A percentile compares a stretch with the other conserved stretches of the same genome.
phyloP scores from a whole-genome alignment of 129 eudicot species.

The Artemisia tridentata region DNA sequence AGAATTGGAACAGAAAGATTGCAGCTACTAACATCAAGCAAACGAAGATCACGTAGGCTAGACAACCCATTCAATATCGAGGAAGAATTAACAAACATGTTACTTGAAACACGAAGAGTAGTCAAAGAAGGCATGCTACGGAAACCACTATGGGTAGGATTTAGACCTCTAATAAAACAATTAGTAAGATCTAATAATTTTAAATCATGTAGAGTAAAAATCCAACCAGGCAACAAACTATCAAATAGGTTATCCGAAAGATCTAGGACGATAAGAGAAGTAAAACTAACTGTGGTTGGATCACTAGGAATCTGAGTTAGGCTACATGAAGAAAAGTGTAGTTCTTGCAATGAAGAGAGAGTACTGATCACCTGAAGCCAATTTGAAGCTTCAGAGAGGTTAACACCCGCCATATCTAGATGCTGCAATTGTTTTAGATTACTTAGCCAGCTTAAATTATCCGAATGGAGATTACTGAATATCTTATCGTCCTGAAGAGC shows the following conservation, averaged over 20 bases:
- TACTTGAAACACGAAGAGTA: slow-evolving; percentile 2
- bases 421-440: slow-evolving; percentile 9
- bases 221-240: slow-evolving; percentile 11
- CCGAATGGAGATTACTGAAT: neutral
- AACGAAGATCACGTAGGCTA: slow-evolving; percentile 15
- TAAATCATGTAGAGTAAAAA: slow-evolving; percentile 8
- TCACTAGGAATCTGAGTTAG: neutral
- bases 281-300: slow-evolving; percentile 8
- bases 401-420: slow-evolving; percentile 6
- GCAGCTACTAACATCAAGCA: slow-evolving; percentile 26
- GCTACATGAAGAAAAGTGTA: neutral
- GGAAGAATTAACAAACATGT: slow-evolving; percentile 2
- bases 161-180: neutral
- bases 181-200: slow-evolving; percentile 10
- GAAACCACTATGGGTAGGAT: slow-evolving; percentile 7
- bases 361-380: slow-evolving; percentile 16
- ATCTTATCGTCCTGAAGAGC: neutral
- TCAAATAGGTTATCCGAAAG: neutral
- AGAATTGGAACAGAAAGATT: slow-evolving; percentile 16
- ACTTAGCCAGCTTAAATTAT: neutral
- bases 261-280: slow-evolving; percentile 22
- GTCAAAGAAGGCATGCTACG: slow-evolving; percentile 8
- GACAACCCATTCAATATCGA: neutral
- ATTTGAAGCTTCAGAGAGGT: neutral
- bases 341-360: slow-evolving; percentile 16